Percentiles rank a stretch among this genome's conserved stretches.
These are phyloP conservation scores for Pelargonium citronellum DNA, from an alignment of 441 rosid species.

Conservation along the genomic window DNA sequence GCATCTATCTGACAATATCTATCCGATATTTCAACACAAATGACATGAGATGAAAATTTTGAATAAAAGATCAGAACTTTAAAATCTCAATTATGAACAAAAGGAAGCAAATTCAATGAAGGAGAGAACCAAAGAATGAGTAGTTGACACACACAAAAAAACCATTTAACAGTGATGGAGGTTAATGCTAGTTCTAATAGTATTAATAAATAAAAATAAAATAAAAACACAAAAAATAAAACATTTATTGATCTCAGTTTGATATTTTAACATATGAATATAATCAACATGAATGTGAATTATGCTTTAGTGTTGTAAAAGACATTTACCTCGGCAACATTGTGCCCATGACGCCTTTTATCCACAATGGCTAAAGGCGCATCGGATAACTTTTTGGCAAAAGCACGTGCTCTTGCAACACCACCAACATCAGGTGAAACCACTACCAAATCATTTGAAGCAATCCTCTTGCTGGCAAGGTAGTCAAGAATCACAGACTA, in stretches of 20 bases:
- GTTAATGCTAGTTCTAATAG: not conserved
- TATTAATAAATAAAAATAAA: too few species aligned
- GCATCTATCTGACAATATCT: too few species aligned
- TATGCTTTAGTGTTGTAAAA: not conserved
- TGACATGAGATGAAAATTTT: too few species aligned
- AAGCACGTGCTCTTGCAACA: slow-evolving; percentile 71
- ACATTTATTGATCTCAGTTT: not conserved
- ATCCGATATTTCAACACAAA: too few species aligned
- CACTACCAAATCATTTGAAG: slow-evolving; percentile 58
- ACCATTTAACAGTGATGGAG: not conserved
- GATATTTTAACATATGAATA: not conserved
- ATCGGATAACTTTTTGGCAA: slow-evolving; percentile 65
- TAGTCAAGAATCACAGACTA: slow-evolving; percentile 75
- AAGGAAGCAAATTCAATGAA: too few species aligned
- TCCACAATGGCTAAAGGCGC: slow-evolving; percentile 71
- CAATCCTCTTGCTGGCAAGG: slow-evolving; percentile 65
- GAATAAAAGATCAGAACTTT: too few species aligned
- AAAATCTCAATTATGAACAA: too few species aligned
- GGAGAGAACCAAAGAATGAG: too few species aligned
- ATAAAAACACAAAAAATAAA: not conserved
- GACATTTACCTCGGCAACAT: slow-evolving; percentile 63
- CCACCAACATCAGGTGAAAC: slow-evolving; percentile 77
- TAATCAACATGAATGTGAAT: not conserved
- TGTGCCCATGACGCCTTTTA: slow-evolving; percentile 77
- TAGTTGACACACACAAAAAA: not conserved